phyloP scores from a whole-genome alignment of 495 filamentous ascomycete species.

The Talaromyces liani region DNA sequence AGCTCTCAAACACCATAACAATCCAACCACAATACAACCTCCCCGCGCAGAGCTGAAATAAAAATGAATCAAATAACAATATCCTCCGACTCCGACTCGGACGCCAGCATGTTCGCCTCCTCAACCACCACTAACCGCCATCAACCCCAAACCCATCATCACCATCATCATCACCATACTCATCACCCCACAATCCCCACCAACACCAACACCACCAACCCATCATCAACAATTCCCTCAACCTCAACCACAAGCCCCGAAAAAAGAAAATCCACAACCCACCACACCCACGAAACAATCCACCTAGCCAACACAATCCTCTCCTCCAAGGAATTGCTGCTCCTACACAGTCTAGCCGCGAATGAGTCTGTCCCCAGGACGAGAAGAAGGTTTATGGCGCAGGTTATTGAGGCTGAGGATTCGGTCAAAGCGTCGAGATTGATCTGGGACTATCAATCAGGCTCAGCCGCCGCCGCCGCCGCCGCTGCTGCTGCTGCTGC shows the following conservation, averaged over 20 bases:
- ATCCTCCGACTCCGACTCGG: neutral
- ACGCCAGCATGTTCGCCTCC: neutral
- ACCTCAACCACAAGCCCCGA: neutral
- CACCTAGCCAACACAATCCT: constrained; percentile 29
- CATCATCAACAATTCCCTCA: neutral
- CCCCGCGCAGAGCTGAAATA: neutral
- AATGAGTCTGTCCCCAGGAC: constrained; percentile 36
- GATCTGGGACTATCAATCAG: neutral
- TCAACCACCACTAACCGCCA: constrained; percentile 6
- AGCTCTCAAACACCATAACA: neutral
- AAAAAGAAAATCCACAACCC: neutral
- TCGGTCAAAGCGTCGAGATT: constrained; percentile 1
- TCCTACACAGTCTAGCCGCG: constrained; percentile 26
- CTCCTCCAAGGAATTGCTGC: constrained; percentile 27
- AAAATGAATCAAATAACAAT: neutral
- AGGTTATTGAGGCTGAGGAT: constrained; percentile 26
- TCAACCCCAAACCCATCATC: constrained; percentile 1
- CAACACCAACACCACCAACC: neutral
- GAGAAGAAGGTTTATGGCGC: constrained; percentile 30
- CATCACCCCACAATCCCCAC: neutral
- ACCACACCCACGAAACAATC: constrained; percentile 23
- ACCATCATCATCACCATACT: neutral
- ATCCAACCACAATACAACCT: too few species aligned
- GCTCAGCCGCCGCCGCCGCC: neutral
- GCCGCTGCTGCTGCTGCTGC: too few species aligned